Conservation (phyloP, 352 stramenopile species). For the Albugo laibachii region DNA sequence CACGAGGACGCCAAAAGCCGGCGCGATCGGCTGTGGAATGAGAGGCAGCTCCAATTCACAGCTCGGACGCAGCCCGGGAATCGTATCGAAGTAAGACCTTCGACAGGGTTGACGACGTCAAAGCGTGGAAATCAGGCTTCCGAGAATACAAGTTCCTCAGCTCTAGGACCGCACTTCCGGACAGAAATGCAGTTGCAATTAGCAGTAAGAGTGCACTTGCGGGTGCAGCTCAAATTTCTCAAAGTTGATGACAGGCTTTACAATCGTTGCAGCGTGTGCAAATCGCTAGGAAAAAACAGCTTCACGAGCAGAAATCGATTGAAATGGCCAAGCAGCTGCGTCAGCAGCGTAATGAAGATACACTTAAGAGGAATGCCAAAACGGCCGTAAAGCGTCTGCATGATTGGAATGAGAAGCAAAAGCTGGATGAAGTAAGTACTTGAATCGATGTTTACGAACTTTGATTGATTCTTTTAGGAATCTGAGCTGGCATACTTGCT, state of each 20-base stretch:
- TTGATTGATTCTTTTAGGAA: slow-evolving; percentile 10
- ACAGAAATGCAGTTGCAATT: background rate
- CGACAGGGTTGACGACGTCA: background rate
- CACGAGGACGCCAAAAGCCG: slow-evolving; percentile 29
- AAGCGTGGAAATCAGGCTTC: slow-evolving; percentile 7
- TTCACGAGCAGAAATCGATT: slow-evolving; percentile 7
- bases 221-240: background rate
- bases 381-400: slow-evolving; percentile 24
- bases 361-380: slow-evolving; percentile 13
- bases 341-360: slow-evolving; percentile 12
- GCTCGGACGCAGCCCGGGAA: slow-evolving; percentile 1
- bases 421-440: slow-evolving; percentile 1
- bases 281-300: slow-evolving; percentile 19
- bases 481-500: too few relatives aligned
- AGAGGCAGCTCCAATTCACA: slow-evolving; percentile 19
- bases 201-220: too few relatives aligned
- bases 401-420: slow-evolving; percentile 23
- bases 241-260: slow-evolving; percentile 13
- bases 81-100: slow-evolving; percentile 1
- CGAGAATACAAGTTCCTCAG: background rate
- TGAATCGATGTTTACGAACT: background rate
- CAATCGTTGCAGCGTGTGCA: slow-evolving; percentile 28
- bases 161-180: background rate
- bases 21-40: slow-evolving; percentile 22
- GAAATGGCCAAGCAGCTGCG: slow-evolving; percentile 15